Percentiles rank a stretch among this genome's conserved stretches.
Conservation (phyloP, 805 yeast species). For the Starmerella sp. region DNA sequence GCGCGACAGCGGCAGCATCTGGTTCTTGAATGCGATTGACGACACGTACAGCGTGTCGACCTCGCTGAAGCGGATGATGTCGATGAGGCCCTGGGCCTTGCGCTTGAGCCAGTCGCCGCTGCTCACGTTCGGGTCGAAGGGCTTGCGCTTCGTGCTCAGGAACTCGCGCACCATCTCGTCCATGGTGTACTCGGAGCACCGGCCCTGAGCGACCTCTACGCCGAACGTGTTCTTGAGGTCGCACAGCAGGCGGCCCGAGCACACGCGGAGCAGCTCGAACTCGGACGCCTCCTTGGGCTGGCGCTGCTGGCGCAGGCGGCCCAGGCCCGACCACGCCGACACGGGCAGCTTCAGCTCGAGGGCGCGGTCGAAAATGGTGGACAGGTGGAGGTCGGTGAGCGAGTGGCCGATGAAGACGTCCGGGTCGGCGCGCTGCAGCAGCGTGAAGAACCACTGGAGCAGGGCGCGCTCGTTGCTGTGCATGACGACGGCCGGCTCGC, state of each 20-base stretch:
- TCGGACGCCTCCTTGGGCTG: slow-evolving; percentile 12
- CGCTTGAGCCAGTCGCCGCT: slow-evolving; percentile 40
- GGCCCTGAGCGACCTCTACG: slow-evolving; percentile 71
- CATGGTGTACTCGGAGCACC: slow-evolving; percentile 86
- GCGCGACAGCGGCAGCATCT: slow-evolving; percentile 77
- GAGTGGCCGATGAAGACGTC: slow-evolving; percentile 85
- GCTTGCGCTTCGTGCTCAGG: slow-evolving; percentile 48
- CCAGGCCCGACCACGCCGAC: slow-evolving; percentile 56
- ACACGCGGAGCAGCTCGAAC: slow-evolving; percentile 52
- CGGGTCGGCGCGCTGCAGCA: slow-evolving; percentile 71
- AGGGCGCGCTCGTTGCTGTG: slow-evolving; percentile 67
- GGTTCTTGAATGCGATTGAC: slow-evolving; percentile 68
- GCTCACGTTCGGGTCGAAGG: slow-evolving; percentile 52
- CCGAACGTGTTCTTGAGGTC: slow-evolving; percentile 94
- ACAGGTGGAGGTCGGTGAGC: slow-evolving; percentile 66
- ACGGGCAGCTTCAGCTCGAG: slow-evolving; percentile 58
- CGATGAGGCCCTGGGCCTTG: slow-evolving; percentile 54
- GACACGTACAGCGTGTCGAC: slow-evolving; percentile 59
- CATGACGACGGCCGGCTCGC: slow-evolving; percentile 30
- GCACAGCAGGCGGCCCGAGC: slow-evolving; percentile 79
- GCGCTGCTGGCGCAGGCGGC: slow-evolving; percentile 37
- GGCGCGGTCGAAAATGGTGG: slow-evolving; percentile 72
- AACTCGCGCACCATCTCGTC: slow-evolving; percentile 81
- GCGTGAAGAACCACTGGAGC: slow-evolving; percentile 61
- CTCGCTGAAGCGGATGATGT: slow-evolving; percentile 61